Conservation (phyloP, 345 rosid genomes). For the Iberis pinnata region DNA sequence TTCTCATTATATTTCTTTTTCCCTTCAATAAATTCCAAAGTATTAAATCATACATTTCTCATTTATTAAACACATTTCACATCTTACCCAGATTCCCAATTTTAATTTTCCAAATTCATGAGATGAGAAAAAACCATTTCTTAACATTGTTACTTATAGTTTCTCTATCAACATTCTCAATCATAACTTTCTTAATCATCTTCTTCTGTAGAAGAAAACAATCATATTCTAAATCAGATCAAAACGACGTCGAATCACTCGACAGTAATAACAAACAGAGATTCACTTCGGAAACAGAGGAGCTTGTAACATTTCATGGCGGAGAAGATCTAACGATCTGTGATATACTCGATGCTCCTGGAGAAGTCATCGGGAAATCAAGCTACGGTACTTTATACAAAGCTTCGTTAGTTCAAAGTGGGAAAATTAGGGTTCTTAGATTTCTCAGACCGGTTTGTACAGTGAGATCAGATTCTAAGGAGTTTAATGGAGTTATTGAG, state of each 20-base stretch:
- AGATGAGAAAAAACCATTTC: slow-evolving; percentile 45
- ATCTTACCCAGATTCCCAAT: neutral
- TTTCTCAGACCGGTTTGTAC: slow-evolving; percentile 76
- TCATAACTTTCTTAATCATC: slow-evolving; percentile 31
- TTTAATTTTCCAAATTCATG: neutral
- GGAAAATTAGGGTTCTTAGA: slow-evolving; percentile 53
- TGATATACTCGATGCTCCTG: slow-evolving; percentile 91
- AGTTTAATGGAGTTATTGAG: slow-evolving; percentile 45
- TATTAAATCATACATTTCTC: slow-evolving; percentile 12
- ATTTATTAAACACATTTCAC: neutral
- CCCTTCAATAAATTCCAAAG: neutral
- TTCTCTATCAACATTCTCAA: slow-evolving; percentile 33
- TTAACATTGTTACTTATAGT: slow-evolving; percentile 45
- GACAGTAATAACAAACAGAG: slow-evolving; percentile 11
- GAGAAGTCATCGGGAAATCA: slow-evolving; percentile 91
- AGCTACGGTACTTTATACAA: slow-evolving; percentile 78
- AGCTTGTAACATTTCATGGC: slow-evolving; percentile 52
- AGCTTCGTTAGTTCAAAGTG: slow-evolving; percentile 53
- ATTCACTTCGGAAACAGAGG: slow-evolving; percentile 36
- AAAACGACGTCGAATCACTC: slow-evolving; percentile 38
- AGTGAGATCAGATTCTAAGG: slow-evolving; percentile 33
- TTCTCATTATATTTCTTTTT: neutral
- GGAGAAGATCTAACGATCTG: slow-evolving; percentile 62
- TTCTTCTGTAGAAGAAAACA: slow-evolving; percentile 27
- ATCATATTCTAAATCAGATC: slow-evolving; percentile 5